These are phyloP conservation scores for Fusarium penzigii DNA, from an alignment of 2,329 filamentous ascomycete genomes.

Conservation along the genomic window DNA sequence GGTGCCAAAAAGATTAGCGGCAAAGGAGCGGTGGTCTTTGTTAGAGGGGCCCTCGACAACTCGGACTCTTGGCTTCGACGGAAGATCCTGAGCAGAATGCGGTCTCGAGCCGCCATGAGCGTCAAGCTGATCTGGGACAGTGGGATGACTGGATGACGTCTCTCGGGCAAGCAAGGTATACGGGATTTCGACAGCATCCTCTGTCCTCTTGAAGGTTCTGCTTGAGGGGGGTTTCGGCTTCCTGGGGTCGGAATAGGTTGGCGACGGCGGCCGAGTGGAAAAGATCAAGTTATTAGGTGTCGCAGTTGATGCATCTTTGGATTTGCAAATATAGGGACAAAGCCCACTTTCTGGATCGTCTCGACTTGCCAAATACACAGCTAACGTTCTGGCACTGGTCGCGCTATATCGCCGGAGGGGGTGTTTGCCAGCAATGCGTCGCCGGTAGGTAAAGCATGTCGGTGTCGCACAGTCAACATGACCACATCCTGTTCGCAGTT, in stretches of 20 bases:
- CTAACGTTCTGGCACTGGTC: slow-evolving; percentile 78
- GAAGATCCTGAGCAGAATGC: too few species aligned
- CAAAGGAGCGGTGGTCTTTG: slow-evolving; percentile 61
- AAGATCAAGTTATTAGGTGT: slow-evolving; percentile 51
- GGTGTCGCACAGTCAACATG: slow-evolving; percentile 68
- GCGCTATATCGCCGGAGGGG: slow-evolving; percentile 79
- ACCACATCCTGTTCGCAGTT: slow-evolving; percentile 81
- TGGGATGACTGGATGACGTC: not conserved
- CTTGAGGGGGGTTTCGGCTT: slow-evolving; percentile 9
- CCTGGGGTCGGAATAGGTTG: slow-evolving; percentile 20
- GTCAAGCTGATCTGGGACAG: not conserved
- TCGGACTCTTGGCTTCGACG: slow-evolving; percentile 31
- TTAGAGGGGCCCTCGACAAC: slow-evolving; percentile 48
- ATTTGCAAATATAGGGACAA: slow-evolving; percentile 55
- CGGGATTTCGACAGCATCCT: slow-evolving; percentile 1
- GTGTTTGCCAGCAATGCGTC: slow-evolving; percentile 62
- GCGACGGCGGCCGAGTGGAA: slow-evolving; percentile 27
- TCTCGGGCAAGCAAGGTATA: slow-evolving; percentile 5
- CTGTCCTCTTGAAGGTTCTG: slow-evolving; percentile 6
- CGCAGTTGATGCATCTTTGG: slow-evolving; percentile 43
- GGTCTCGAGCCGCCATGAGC: not conserved
- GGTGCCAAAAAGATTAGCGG: slow-evolving; percentile 64
- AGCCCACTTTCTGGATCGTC: slow-evolving; percentile 73
- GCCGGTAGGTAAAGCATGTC: slow-evolving; percentile 80
- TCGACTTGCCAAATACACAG: slow-evolving; percentile 77